Evolutionary conservation across 129 eudicot genomes (phyloP), one percentile per base, ranked within the genome.

Genomic region (Chrysanthemum lavandulifolium): DNA sequence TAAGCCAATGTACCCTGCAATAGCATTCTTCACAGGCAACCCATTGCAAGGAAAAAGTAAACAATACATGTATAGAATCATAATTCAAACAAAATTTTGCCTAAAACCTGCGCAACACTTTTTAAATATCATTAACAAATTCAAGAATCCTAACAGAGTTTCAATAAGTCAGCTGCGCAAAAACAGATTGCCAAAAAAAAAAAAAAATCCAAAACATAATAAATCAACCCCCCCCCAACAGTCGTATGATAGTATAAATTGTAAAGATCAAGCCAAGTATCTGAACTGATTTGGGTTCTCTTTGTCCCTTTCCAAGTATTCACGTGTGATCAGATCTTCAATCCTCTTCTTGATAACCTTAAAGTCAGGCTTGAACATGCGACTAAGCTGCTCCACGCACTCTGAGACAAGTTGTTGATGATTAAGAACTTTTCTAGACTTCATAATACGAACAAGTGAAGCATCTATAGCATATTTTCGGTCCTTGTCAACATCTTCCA

Each of bases 311-410:
- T 85, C 91, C 76, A 91, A 65, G 80, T 85, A 91, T 19, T 91
- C 97, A 4, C 91, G 65, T 0, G 88, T 75, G 60, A 91, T 91
- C 83, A 91, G 52, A 84, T 91, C 95, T 81, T 91, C 97, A 16
- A 91, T 85, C 78, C 97, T 68, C 86, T 82, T 91, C 80, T 87
- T 87, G 6, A 91, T 91, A 27, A 82, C 85, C 77, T 84, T 91
- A 65, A 91, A 73, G 71, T 91, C 95, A 63, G 95, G 97, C 95
- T 91, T 91, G 82, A 91, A 91, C 91, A 82, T 86, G 74, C 84
- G 84, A 76, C 88, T 79, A 62, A 91, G 69, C 71, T 85, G 91
- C 76, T 87, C 91, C 10, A 82, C 91, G 16, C 97, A 91, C 79
- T 91, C 97, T 77, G 74, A 52, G 51, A 88, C 86, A 5, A 91